Evolutionary conservation across 768 basidiomycete species (phyloP).

Genomic region (Leccinum incarnatum): DNA sequence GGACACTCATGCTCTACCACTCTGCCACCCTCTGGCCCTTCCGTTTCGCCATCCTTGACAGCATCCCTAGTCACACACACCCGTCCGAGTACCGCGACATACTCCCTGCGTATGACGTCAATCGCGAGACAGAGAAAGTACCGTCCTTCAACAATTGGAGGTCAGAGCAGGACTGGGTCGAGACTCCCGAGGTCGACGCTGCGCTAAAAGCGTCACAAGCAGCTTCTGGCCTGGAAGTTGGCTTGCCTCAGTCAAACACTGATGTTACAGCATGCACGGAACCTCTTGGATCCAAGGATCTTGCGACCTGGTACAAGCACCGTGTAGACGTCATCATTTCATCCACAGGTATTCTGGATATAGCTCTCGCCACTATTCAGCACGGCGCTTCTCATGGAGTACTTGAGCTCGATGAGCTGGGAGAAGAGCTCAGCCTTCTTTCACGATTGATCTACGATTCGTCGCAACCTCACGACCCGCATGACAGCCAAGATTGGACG

Average conservation of each 20-base stretch:
- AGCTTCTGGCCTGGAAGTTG: slow-evolving; percentile 8
- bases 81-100: slow-evolving; percentile 61
- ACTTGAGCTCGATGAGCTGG: slow-evolving; percentile 75
- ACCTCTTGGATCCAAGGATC: slow-evolving; percentile 28
- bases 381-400: slow-evolving; percentile 83
- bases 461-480: slow-evolving; percentile 41
- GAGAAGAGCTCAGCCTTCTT: slow-evolving; percentile 89
- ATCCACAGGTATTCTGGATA: slow-evolving; percentile 71
- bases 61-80: slow-evolving; percentile 69
- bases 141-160: slow-evolving; percentile 45
- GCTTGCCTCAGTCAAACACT: slow-evolving; percentile 9
- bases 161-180: slow-evolving; percentile 55
- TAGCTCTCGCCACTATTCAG: slow-evolving; percentile 77
- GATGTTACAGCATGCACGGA: slow-evolving; percentile 8
- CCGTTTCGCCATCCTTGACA: slow-evolving; percentile 67
- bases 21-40: slow-evolving; percentile 57
- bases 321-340: slow-evolving; percentile 63
- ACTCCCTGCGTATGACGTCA: slow-evolving; percentile 58
- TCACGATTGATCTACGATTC: slow-evolving; percentile 86
- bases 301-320: slow-evolving; percentile 72
- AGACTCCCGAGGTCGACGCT: slow-evolving; percentile 42
- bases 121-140: slow-evolving; percentile 43
- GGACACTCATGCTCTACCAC: slow-evolving; percentile 58
- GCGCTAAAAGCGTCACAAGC: slow-evolving; percentile 36
- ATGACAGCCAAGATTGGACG: slow-evolving; percentile 65